Evolutionary conservation across 2,329 filamentous ascomycete genomes (phyloP).

Genomic region (Calonectria fujianensis): DNA sequence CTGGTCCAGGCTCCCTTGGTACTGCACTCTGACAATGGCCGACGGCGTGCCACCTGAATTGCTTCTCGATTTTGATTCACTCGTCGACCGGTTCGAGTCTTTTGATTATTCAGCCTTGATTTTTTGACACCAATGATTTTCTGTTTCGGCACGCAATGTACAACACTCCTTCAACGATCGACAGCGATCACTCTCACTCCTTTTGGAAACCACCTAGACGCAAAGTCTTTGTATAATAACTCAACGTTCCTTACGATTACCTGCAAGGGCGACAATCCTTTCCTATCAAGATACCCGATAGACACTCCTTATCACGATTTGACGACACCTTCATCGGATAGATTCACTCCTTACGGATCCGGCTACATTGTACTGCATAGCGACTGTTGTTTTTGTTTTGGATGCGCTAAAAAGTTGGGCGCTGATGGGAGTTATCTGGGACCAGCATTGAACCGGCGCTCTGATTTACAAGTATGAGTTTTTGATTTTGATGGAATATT

Average conservation of each 20-base stretch:
- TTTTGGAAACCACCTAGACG: conserved; percentile 48
- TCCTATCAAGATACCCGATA: conserved; percentile 60
- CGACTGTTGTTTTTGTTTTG: conserved; percentile 66
- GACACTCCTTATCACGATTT: conserved; percentile 62
- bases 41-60: conserved; percentile 58
- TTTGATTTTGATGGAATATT: conserved; percentile 42
- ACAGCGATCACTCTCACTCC: conserved; percentile 57
- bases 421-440: conserved; percentile 49
- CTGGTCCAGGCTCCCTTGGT: conserved; percentile 59
- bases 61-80: conserved; percentile 48
- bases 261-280: conserved; percentile 55
- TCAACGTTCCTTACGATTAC: conserved; percentile 59
- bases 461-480: conserved; percentile 39
- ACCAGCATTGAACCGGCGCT: conserved; percentile 52
- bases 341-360: conserved; percentile 68
- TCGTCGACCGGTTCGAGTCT: conserved; percentile 42
- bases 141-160: conserved; percentile 61
- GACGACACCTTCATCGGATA: conserved; percentile 63
- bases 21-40: conserved; percentile 58
- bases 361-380: conserved; percentile 72
- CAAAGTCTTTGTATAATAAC: conserved; percentile 58
- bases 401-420: conserved; percentile 54
- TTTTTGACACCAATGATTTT: conserved; percentile 47
- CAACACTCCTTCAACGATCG: conserved; percentile 61
- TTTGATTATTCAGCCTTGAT: conserved; percentile 47